A percentile compares a stretch with the other conserved stretches of the same genome.
Conservation (phyloP, 257 asterid species). For the Solanum sejunctum region DNA sequence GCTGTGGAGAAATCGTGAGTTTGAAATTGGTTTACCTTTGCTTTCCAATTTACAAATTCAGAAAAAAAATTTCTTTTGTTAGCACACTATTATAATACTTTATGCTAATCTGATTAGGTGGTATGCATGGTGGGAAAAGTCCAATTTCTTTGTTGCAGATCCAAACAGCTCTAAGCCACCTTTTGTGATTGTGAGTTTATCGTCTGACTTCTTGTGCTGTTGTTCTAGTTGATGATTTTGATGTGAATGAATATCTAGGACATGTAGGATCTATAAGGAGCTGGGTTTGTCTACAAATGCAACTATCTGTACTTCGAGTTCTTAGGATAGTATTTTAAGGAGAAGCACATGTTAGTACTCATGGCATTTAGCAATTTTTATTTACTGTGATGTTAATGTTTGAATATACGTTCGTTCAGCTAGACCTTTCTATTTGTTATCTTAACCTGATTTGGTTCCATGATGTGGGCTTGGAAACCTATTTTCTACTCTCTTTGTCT, state of each 20-base stretch:
- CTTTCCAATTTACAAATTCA: neutral
- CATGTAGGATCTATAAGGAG: neutral
- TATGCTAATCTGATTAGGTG: slow-evolving; percentile 37
- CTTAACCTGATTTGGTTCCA: neutral
- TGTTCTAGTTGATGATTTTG: neutral
- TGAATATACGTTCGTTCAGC: neutral
- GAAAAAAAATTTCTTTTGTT: neutral
- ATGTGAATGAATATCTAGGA: neutral
- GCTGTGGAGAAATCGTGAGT: slow-evolving; percentile 82
- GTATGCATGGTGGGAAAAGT: slow-evolving; percentile 97
- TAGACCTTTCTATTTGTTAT: neutral
- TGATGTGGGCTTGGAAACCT: neutral
- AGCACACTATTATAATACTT: neutral
- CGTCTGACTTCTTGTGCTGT: neutral
- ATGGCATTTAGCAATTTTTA: neutral
- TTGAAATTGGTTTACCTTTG: neutral
- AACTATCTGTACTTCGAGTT: neutral
- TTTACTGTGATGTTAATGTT: neutral
- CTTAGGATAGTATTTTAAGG: neutral
- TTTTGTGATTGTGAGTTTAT: slow-evolving; percentile 72
- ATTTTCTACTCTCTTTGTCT: neutral
- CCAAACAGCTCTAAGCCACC: slow-evolving; percentile 72
- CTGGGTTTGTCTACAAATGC: neutral
- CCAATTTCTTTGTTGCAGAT: slow-evolving; percentile 79
- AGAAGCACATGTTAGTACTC: neutral